Base-by-base conservation (phyloP, 2,329 filamentous ascomycete species). In the Trichoderma arundinaceum region DNA sequence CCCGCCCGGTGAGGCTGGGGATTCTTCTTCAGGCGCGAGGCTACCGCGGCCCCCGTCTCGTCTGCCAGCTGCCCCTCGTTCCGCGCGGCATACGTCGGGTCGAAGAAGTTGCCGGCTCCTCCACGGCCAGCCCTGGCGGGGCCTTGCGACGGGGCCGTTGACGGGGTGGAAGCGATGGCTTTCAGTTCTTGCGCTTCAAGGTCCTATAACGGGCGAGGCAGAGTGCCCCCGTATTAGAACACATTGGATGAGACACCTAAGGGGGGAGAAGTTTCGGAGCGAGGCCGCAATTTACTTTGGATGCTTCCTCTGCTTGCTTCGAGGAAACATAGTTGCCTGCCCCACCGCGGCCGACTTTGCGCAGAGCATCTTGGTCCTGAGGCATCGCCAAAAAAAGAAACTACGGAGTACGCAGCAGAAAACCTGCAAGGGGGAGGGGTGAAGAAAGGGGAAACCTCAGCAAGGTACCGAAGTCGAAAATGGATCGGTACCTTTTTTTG, bases 241-340 rank as follows among this genome's bases (percentile, higher is more conserved):
- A 51, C 19, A 32, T 15, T 2, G 7, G 7, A 51, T 15, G 7
- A 33, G 15, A 32, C 7, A 33, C 7, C 28, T 17, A 35, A 12
- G n/a, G 10, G 19, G 32, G 8, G 19, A 19, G 32, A 33, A 15
- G 12, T n/a, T 12, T n/a, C 1, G 6, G 9, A 9, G 15, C 8
- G 22, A 28, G 22, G 22, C 22, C 7, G 48, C 48, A 32, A 19
- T 61, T 61, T 66, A 66, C 63, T 68, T 76, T 78, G 64, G 73
- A 72, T 52, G 75, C 78, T 35, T 84, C 80, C 33, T 85, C 80
- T 32, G 83, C 74, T 66, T 86, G 81, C 69, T 83, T 79, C 68
- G 83, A 80, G 72, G 80, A 79, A 71, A 82, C 83, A 74, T 84
- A 88, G 76, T 90, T 90, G 60, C 88, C 88, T 6, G 87, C 87